Evolutionary conservation across 306 rosid species (phyloP), one percentile per base, ranked within the genome.

Genomic region (Pterocarpus macrocarpus): DNA sequence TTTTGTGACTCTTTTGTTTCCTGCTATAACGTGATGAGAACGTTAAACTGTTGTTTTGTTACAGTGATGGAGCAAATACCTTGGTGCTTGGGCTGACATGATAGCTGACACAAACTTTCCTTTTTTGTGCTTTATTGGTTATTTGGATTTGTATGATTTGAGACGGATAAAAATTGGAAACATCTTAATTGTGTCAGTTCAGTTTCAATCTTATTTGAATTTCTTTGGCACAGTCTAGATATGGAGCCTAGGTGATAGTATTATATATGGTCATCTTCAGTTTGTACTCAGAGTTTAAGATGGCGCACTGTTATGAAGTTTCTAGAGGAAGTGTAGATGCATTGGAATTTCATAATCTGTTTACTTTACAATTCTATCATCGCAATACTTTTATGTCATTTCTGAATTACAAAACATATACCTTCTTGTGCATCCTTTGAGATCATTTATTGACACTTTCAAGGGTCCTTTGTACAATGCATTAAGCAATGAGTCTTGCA

Each of bases 381-480:
- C 10, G 22, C n/a, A 30, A 28, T 62, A 9, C 45, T 71, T 32
- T 71, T 32, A 45, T 72, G 33, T 41, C 47, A 64, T 67, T 41
- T 14, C 34, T 75, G 28, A 22, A 22, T 22, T 43, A 43, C 52
- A 79, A 53, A 79, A 30, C 64, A 39, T 66, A 4, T 57, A 43
- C 62, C 64, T 63, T 80, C 28, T 8, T 3, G 58, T 58, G 9
- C 55, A 32, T 79, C 16, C 57, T 71, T 52, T 80, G 58, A 57
- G 77, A 56, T 14, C 12, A 33, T 45, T 64, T 14, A 5, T 84
- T 11, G 43, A 64, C 8, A 28, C 65, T 58, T 76, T 52, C 32
- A 4, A 76, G 78, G 45, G 32, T 72, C 33, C 64, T 64, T 70
- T 88, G 65, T 50, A 79, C 83, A 82, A 78, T 43, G 39, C 67